Percentiles rank a stretch among this genome's conserved stretches.
Evolutionary conservation across 2,329 filamentous ascomycete genomes (phyloP).

Genomic region (Epichloe hybrida): DNA sequence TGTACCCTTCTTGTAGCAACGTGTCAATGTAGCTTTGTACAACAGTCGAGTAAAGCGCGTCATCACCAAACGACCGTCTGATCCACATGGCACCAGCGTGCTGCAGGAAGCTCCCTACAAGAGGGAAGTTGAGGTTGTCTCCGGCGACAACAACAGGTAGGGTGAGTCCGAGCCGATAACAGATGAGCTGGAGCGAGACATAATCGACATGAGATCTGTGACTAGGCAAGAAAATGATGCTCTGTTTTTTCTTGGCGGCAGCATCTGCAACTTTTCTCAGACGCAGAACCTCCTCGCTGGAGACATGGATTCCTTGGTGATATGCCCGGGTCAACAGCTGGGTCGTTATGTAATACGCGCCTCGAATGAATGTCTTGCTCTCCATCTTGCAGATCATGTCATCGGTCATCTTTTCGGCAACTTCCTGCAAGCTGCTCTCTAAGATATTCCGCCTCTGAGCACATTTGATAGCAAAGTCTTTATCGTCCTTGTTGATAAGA

Average conservation of each 20-base stretch:
- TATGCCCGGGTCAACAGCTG: constrained; percentile 87
- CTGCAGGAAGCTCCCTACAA: constrained; percentile 81
- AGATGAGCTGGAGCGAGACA: constrained; percentile 86
- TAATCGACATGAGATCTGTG: constrained; percentile 96
- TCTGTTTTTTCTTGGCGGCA: constrained; percentile 83
- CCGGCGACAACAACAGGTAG: constrained; percentile 87
- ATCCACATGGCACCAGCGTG: constrained; percentile 98
- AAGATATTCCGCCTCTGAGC: constrained; percentile 48
- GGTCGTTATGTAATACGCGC: constrained; percentile 79
- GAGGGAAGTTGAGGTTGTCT: constrained; percentile 89
- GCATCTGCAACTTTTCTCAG: constrained; percentile 69
- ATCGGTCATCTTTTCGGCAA: constrained; percentile 77
- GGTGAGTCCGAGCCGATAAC: constrained; percentile 80
- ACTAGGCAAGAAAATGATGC: constrained; percentile 88
- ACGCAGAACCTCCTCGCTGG: constrained; percentile 80
- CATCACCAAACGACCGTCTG: constrained; percentile 79
- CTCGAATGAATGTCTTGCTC: constrained; percentile 79
- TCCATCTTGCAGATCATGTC: constrained; percentile 99
- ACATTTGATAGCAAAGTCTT: constrained; percentile 36
- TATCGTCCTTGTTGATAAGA: constrained; percentile 42
- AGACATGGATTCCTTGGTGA: constrained; percentile 94
- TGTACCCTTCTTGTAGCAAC: constrained; percentile 76
- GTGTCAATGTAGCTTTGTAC: constrained; percentile 96
- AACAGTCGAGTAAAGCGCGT: constrained; percentile 79
- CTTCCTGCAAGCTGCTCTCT: constrained; percentile 59